Evolutionary conservation across 208 protist species (phyloP).

Genomic region (Crithidia fasciculata): DNA sequence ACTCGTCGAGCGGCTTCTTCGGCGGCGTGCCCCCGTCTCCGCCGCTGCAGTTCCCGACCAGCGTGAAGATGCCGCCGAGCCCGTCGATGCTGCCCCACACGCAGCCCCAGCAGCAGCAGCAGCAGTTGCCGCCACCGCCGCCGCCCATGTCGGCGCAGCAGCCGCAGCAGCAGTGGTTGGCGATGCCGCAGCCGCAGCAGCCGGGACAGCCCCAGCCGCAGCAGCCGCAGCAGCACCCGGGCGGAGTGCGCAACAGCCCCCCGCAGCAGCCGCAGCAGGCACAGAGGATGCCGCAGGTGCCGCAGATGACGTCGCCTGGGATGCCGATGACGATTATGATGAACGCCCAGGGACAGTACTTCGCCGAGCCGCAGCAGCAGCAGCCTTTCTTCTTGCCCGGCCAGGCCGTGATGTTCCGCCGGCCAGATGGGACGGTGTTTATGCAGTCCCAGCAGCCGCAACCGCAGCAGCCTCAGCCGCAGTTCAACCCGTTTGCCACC

Average conservation of each 20-base stretch:
- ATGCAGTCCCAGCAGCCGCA: slow-evolving; percentile 33
- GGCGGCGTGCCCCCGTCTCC: slow-evolving; percentile 19
- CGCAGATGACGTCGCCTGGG: slow-evolving; percentile 10
- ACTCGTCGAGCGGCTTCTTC: slow-evolving; percentile 9
- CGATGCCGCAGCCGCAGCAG: neutral
- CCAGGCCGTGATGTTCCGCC: slow-evolving; percentile 38
- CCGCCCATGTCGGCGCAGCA: slow-evolving; percentile 13
- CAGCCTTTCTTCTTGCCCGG: slow-evolving; percentile 25
- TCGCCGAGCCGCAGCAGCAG: slow-evolving; percentile 30
- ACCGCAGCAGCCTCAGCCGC: slow-evolving; percentile 17
- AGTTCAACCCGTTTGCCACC: slow-evolving; percentile 40
- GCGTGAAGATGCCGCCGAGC: slow-evolving; percentile 21
- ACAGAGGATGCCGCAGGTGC: slow-evolving; percentile 18
- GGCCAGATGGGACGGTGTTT: slow-evolving; percentile 34
- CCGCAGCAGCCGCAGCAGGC: slow-evolving; percentile 32
- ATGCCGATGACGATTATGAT: slow-evolving; percentile 34
- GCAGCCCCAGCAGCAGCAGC: neutral
- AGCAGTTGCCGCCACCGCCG: slow-evolving; percentile 14
- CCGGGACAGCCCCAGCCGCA: slow-evolving; percentile 26
- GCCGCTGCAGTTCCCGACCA: slow-evolving; percentile 18
- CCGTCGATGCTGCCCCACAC: slow-evolving; percentile 12
- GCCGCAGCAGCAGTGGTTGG: slow-evolving; percentile 12
- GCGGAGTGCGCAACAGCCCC: slow-evolving; percentile 17
- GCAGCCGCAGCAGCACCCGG: slow-evolving; percentile 32
- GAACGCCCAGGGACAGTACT: slow-evolving; percentile 40